phyloP scores from a whole-genome alignment of 305 asterid genomes.

The Ilex paraguariensis region DNA sequence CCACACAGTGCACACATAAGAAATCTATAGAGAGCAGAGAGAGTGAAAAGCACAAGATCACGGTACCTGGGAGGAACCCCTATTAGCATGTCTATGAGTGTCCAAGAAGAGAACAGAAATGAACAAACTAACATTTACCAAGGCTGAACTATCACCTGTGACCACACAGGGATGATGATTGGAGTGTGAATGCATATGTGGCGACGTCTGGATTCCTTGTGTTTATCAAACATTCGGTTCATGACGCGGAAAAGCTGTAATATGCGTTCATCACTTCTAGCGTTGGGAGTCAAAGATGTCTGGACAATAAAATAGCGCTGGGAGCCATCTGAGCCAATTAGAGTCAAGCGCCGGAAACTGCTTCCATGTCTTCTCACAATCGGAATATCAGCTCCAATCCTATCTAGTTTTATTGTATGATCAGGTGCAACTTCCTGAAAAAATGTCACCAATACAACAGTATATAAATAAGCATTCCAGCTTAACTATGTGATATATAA shows the following conservation, averaged over 20 bases:
- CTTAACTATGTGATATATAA: too few species aligned
- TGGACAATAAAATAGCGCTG: conserved; percentile 98
- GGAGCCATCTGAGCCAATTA: conserved; percentile 98
- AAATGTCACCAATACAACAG: too few species aligned
- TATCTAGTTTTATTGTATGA: conserved; percentile 95
- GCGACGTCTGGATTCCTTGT: conserved; percentile 97
- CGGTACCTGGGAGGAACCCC: too few species aligned
- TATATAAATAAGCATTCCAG: too few species aligned
- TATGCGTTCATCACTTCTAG: conserved; percentile 98
- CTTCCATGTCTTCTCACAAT: conserved; percentile 99
- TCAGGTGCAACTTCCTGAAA: conserved; percentile 95
- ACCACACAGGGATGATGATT: conserved; percentile 98
- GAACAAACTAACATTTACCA: too few species aligned
- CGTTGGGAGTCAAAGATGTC: conserved; percentile 98
- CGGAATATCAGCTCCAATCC: conserved; percentile 97
- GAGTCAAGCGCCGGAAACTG: conserved; percentile 96
- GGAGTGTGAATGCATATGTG: conserved; percentile 97
- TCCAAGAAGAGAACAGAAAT: too few species aligned
- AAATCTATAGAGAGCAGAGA: too few species aligned
- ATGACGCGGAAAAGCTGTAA: conserved; percentile 97
- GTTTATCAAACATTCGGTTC: conserved; percentile 98
- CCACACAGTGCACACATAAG: too few species aligned
- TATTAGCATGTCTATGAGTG: too few species aligned
- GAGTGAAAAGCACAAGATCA: too few species aligned
- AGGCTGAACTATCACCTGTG: conserved; percentile 58